Base-by-base conservation (phyloP, 1,284 basidiomycete genomes). In the Trametes sp. region DNA sequence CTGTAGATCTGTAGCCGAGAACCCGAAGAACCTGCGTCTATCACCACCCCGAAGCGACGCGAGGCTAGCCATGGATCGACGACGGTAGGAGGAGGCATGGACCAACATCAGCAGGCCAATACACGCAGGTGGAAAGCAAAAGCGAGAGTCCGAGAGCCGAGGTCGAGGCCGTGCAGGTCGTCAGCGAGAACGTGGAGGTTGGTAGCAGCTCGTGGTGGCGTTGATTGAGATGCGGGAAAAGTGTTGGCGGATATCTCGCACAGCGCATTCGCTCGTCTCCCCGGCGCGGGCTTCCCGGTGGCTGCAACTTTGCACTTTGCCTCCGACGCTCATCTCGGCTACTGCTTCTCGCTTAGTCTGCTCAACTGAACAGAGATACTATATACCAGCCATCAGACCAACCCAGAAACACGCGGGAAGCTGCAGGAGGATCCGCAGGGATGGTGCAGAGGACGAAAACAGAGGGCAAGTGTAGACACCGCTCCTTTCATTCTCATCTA, bases 21-120 rank as follows among this genome's bases (percentile, higher is more conserved):
- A 38, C 97, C 97, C 13, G 96, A 98, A 73, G 95, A 98, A 67
- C 97, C 97, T 71, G 97, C 97, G 81, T 99, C 97, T 75, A 99
- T 93, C 61, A 99, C 95, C 65, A 99, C 89, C 54, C 95, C 96
- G 79, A 97, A 99, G 70, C 91, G 90, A 67, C 94, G 90, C 59
- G 88, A 87, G 61, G 84, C 78, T 59, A 92, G 83, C 92, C 92
- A 94, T 67, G 87, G 75, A 72, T 92, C 85, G 68, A 81, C 81
- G 53, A 80, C 82, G 61, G 83, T 87, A 63, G 90, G 88, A 61
- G 92, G 89, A 54, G 91, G 88, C 92, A 93, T 93, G 64, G 67
- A 72, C 70, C 57, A 64, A 56, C 66, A 67, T 67, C 61, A 67
- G 65, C 65, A 55, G 52, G 29, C 51, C 1, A 57, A 59, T 57